phyloP scores from a whole-genome alignment of 2,329 filamentous ascomycete species.

The Cytospora mali region DNA sequence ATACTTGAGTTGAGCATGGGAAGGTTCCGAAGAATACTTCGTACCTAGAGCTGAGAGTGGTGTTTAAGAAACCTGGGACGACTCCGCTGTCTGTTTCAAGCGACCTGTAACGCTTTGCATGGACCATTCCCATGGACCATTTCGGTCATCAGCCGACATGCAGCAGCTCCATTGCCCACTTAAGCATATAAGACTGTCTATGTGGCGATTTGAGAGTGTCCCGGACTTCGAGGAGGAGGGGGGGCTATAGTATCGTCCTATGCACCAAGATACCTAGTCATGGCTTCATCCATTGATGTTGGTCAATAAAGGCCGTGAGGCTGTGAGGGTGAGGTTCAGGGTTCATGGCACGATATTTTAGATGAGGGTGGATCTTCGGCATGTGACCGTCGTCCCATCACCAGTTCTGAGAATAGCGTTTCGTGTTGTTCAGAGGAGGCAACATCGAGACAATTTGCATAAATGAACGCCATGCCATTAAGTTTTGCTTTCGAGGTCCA shows the following conservation, averaged over 20 bases:
- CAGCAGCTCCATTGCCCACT: conserved; percentile 4
- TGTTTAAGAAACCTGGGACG: background rate
- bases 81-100: conserved; percentile 18
- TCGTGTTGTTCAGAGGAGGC: conserved; percentile 13
- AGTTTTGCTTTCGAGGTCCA: background rate
- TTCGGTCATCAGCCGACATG: conserved; percentile 25
- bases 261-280: conserved; percentile 13
- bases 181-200: background rate
- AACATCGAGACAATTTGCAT: background rate
- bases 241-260: background rate
- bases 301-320: too few species aligned
- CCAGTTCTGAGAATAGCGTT: conserved; percentile 17
- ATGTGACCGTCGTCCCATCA: conserved; percentile 13
- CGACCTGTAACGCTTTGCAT: conserved; percentile 11
- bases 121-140: conserved; percentile 2
- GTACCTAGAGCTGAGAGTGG: background rate
- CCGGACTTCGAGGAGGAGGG: background rate
- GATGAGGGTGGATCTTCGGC: conserved; percentile 1
- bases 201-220: background rate
- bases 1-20: background rate
- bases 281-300: background rate
- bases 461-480: background rate
- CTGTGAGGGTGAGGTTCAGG: too few species aligned
- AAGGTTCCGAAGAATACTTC: background rate
- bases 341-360: background rate